These are phyloP conservation scores for Metroxylon sagu DNA, from an alignment of 176 grass and related monocot genomes.

Conservation along the genomic window DNA sequence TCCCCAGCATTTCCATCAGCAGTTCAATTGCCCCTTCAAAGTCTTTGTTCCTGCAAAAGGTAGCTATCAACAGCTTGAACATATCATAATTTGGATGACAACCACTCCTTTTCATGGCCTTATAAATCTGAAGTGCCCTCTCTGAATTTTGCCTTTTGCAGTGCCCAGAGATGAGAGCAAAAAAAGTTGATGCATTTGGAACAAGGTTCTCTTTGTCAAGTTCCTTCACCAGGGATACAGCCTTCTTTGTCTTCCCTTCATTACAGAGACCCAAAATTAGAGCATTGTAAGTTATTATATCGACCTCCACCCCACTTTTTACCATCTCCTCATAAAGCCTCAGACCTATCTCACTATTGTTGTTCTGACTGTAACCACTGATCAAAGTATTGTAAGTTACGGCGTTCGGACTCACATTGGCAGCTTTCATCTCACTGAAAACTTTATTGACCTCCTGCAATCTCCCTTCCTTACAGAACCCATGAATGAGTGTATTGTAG, in stretches of 20 bases:
- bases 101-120: constrained; percentile 63
- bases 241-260: constrained; percentile 64
- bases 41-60: constrained; percentile 75
- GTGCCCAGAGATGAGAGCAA: constrained; percentile 53
- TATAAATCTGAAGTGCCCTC: constrained; percentile 56
- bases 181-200: constrained; percentile 60
- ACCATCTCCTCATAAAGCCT: constrained; percentile 70
- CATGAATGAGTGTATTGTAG: constrained; percentile 58
- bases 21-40: constrained; percentile 69
- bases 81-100: constrained; percentile 37
- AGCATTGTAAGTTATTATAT: constrained; percentile 68
- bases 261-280: constrained; percentile 70
- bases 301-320: constrained; percentile 29
- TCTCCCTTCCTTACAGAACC: constrained; percentile 54
- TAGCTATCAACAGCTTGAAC: constrained; percentile 49
- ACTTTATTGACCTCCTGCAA: constrained; percentile 43
- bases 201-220: constrained; percentile 44
- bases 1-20: constrained; percentile 52
- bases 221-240: constrained; percentile 34
- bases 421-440: constrained; percentile 43
- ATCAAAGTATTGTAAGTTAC: constrained; percentile 74
- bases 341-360: constrained; percentile 29
- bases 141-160: constrained; percentile 76
- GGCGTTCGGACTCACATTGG: constrained; percentile 30
- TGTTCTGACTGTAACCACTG: constrained; percentile 37